phyloP scores from a whole-genome alignment of 2,329 filamentous ascomycete genomes.

The Claviceps monticola region DNA sequence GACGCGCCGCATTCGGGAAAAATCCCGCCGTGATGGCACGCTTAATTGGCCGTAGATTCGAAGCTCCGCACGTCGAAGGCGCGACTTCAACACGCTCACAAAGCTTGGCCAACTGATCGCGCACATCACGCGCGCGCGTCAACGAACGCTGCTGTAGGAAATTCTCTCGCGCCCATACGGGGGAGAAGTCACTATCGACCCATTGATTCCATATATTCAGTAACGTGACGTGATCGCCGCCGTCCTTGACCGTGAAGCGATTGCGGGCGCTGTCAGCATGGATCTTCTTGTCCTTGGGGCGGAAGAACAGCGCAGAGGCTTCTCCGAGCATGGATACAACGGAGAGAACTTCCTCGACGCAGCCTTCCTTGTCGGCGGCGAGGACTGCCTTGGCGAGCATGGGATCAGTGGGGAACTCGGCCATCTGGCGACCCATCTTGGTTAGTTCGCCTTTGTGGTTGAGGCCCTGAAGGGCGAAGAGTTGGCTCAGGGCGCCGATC shows the following conservation, averaged over 20 bases:
- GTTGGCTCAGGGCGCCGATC: conserved; percentile 74
- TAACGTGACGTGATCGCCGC: conserved; percentile 77
- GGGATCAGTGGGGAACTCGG: conserved; percentile 84
- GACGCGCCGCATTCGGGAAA: conserved; percentile 79
- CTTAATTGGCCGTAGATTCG: conserved; percentile 62
- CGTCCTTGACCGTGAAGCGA: conserved; percentile 79
- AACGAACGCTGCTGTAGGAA: conserved; percentile 87
- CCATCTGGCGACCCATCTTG: conserved; percentile 84
- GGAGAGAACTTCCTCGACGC: conserved; percentile 81
- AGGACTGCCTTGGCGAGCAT: conserved; percentile 85
- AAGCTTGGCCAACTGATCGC: conserved; percentile 81
- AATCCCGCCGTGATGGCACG: conserved; percentile 84
- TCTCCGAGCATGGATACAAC: conserved; percentile 93
- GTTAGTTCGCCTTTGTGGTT: conserved; percentile 84
- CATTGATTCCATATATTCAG: conserved; percentile 94
- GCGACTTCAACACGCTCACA: conserved; percentile 87
- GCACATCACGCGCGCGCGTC: conserved; percentile 76
- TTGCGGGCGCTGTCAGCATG: conserved; percentile 84
- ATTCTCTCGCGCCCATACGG: conserved; percentile 82
- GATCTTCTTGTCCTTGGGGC: conserved; percentile 93
- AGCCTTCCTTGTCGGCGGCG: conserved; percentile 79
- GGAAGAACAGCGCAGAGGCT: conserved; percentile 78
- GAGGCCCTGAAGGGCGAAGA: conserved; percentile 81
- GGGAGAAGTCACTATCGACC: conserved; percentile 81
- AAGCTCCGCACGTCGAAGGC: conserved; percentile 52